These are phyloP conservation scores for Tardiomyces depauwii DNA, from an alignment of 1,139 yeast genomes.

Conservation along the genomic window DNA sequence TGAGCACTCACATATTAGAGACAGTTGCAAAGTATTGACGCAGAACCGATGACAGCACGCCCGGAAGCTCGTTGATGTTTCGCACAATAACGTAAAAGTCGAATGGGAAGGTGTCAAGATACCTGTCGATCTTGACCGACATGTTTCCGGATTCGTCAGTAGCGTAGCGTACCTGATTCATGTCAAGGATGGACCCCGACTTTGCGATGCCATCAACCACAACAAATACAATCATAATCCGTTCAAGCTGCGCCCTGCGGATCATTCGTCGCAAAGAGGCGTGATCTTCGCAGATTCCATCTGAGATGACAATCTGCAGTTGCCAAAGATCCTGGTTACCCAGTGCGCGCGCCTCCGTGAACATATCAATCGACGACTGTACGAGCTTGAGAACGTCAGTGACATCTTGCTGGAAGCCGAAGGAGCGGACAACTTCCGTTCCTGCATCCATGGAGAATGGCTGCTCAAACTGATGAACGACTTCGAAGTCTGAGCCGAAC, in stretches of 20 bases:
- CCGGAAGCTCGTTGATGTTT: conserved; percentile 81
- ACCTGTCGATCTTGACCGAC: conserved; percentile 68
- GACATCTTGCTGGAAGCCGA: conserved; percentile 78
- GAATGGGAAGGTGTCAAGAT: conserved; percentile 90
- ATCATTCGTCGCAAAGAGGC: conserved; percentile 71
- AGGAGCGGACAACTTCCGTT: conserved; percentile 73
- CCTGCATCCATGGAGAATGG: conserved; percentile 82
- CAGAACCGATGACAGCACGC: conserved; percentile 76
- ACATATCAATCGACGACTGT: conserved; percentile 57
- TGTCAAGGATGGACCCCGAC: conserved; percentile 80
- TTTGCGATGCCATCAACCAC: conserved; percentile 82
- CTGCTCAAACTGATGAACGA: conserved; percentile 83
- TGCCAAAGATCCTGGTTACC: conserved; percentile 61
- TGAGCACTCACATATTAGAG: neutral
- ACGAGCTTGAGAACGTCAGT: conserved; percentile 78
- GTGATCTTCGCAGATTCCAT: conserved; percentile 96
- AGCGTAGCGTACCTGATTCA: conserved; percentile 82
- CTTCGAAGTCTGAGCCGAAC: conserved; percentile 75
- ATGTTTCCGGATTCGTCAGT: conserved; percentile 61
- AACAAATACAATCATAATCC: conserved; percentile 91
- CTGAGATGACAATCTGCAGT: conserved; percentile 82
- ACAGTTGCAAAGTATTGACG: conserved; percentile 63
- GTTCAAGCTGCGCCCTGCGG: conserved; percentile 83
- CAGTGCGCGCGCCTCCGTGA: conserved; percentile 53
- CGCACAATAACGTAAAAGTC: conserved; percentile 93